Base-by-base conservation (phyloP, 805 yeast species). In the Metschnikowia baotianmanensis region DNA sequence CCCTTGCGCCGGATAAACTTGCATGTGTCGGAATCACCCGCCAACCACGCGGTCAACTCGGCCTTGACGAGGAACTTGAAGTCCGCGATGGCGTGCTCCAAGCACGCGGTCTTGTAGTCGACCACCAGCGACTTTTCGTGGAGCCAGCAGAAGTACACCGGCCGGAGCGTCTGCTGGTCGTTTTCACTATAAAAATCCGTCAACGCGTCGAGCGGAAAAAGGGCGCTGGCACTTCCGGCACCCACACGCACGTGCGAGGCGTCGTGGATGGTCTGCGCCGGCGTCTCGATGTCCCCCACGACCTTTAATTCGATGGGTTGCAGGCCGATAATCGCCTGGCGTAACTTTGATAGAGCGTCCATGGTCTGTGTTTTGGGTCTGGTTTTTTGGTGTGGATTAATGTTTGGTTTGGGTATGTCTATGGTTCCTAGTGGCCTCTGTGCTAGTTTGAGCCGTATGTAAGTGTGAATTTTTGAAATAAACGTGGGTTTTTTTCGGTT, bases 61-160 rank as follows among this genome's bases (percentile, higher is more conserved):
- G 88, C 82, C 63, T 95, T 81, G 53, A 88, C 95, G 58, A 86
- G 63, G 57, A 91, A 90, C 42, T 86, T 80, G 57, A 91, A 76
- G 47, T 86, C 86, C 2, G 79, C 71, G 24, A 91, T 72, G 3
- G 77, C 73, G 28, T 74, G 66, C 36, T 72, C 74, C 53, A 79
- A 83, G 48, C 96, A 86, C 27, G 77, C 81, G 9, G 80, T 74
- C 45, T 88, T 76, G 59, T 91, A 90, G 40, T 87, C 95, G 10
- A 96, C 83, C 32, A 89, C 83, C 28, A 82, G 76, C 20, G 85
- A 72, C 40, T 85, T 86, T 44, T 76, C 80, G 48, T 80, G 80
- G 20, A 80, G 48, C 93, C 95, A 91, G 49, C 93, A 84, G 53
- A 86, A 87, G 27, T 78, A 71, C 2, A 85, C 78, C 0, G 86